These are phyloP conservation scores for Sesbania bispinosa DNA, from an alignment of 306 rosid genomes.

Conservation along the genomic window DNA sequence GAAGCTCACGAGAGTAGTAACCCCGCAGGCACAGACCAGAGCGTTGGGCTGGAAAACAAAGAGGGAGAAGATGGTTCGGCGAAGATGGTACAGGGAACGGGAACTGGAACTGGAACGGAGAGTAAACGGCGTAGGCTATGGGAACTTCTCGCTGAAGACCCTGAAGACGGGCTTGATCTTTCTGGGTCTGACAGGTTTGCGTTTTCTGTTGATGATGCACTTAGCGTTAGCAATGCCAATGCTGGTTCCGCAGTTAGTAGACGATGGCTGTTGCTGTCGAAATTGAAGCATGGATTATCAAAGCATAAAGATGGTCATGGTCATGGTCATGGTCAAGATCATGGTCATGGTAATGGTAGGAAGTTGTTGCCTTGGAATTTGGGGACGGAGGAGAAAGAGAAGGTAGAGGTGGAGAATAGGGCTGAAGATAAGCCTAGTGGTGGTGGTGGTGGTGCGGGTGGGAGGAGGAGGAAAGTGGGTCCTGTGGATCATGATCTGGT, in stretches of 20 bases:
- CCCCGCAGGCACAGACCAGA: slow-evolving; percentile 13
- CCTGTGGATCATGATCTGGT: slow-evolving; percentile 74
- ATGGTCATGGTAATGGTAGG: slow-evolving; percentile 55
- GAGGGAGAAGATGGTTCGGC: slow-evolving; percentile 24
- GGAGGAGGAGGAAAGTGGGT: slow-evolving; percentile 72
- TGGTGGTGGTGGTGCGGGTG: slow-evolving; percentile 32
- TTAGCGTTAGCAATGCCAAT: slow-evolving; percentile 72
- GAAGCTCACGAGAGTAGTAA: slow-evolving; percentile 23
- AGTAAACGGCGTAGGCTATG: slow-evolving; percentile 68
- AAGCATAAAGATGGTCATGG: slow-evolving; percentile 77
- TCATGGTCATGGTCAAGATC: too few species aligned
- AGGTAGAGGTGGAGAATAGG: slow-evolving; percentile 49
- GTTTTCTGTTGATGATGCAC: slow-evolving; percentile 86
- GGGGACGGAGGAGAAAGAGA: slow-evolving; percentile 66
- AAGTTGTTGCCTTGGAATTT: slow-evolving; percentile 63
- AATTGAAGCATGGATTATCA: slow-evolving; percentile 70
- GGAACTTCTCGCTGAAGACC: slow-evolving; percentile 79
- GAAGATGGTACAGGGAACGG: slow-evolving; percentile 36
- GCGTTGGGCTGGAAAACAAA: neutral
- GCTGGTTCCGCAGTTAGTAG: slow-evolving; percentile 73
- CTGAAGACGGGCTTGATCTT: slow-evolving; percentile 82
- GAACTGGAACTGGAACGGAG: slow-evolving; percentile 24
- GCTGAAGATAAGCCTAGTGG: slow-evolving; percentile 45
- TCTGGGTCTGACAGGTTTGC: slow-evolving; percentile 93
- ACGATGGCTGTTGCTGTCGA: slow-evolving; percentile 73